Percentiles rank a stretch among this genome's conserved stretches.
These are phyloP conservation scores for Aspergillus costaricaensis DNA, from an alignment of 2,329 filamentous ascomycete species.

Conservation along the genomic window DNA sequence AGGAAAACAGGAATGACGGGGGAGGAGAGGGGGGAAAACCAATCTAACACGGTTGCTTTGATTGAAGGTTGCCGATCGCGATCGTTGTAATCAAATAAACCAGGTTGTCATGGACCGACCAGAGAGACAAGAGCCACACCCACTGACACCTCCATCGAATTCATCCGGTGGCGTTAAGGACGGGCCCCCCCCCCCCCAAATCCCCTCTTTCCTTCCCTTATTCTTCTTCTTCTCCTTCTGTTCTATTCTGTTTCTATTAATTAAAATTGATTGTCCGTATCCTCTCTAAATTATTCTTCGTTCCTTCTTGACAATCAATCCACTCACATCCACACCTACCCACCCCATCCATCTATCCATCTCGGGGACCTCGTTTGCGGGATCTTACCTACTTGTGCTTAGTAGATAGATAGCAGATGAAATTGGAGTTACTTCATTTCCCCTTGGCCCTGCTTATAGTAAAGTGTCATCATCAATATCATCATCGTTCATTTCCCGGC, in stretches of 20 bases:
- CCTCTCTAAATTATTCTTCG: neutral
- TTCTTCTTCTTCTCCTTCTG: neutral
- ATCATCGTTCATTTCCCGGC: neutral
- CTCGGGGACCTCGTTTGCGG: constrained; percentile 17
- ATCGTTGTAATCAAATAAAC: constrained; percentile 25
- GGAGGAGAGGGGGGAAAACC: neutral
- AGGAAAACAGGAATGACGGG: neutral
- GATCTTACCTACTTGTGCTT: neutral
- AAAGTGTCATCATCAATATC: neutral
- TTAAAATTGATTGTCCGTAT: neutral
- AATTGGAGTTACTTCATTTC: neutral
- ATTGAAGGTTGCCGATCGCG: constrained; percentile 32
- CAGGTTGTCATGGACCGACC: neutral
- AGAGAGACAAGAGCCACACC: neutral
- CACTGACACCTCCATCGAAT: neutral
- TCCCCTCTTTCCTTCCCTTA: neutral
- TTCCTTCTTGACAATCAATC: neutral
- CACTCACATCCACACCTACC: neutral
- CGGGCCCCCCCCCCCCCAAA: neutral
- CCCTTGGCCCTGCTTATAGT: neutral
- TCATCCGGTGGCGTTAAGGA: neutral
- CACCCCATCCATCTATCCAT: neutral
- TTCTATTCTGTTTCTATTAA: neutral
- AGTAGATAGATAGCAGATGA: neutral
- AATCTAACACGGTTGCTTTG: constrained; percentile 25